Evolutionary conservation across 2,329 filamentous ascomycete genomes (phyloP).

Genomic region (Allantophomopsis cytisporea): DNA sequence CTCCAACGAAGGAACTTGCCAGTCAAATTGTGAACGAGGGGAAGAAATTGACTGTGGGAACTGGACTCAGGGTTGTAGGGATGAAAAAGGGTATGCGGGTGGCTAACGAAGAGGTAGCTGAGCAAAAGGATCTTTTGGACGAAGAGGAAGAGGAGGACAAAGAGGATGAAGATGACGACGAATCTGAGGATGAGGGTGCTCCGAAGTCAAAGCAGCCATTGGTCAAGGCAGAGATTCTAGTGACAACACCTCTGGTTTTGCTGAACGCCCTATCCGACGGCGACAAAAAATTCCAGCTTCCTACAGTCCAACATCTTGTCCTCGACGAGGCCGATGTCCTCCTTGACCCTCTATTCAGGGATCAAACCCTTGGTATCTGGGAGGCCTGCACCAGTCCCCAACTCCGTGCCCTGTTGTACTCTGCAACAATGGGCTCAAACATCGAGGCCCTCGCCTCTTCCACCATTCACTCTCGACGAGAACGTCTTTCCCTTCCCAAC

Average conservation of each 20-base stretch:
- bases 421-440: conserved; percentile 90
- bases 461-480: conserved; percentile 44
- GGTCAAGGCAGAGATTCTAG: conserved; percentile 65
- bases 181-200: conserved; percentile 13
- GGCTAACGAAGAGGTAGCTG: conserved; percentile 26
- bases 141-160: conserved; percentile 23
- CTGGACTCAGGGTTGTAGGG: conserved; percentile 63
- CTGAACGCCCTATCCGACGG: conserved; percentile 52
- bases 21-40: conserved; percentile 77
- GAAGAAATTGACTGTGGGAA: conserved; percentile 64
- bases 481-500: conserved; percentile 19
- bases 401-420: conserved; percentile 79
- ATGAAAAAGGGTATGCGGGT: conserved; percentile 80
- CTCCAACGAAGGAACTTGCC: conserved; percentile 67
- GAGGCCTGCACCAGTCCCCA: conserved; percentile 55
- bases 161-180: conserved; percentile 18
- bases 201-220: conserved; percentile 28
- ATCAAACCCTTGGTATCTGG: conserved; percentile 81
- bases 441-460: conserved; percentile 67
- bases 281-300: conserved; percentile 33
- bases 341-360: conserved; percentile 77
- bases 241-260: conserved; percentile 68
- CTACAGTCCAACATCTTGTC: conserved; percentile 60
- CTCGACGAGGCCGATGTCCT: conserved; percentile 94
- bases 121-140: conserved; percentile 9